Evolutionary conservation across 1,139 yeast species (phyloP).

Genomic region (Sugiyamaella pinicola): DNA sequence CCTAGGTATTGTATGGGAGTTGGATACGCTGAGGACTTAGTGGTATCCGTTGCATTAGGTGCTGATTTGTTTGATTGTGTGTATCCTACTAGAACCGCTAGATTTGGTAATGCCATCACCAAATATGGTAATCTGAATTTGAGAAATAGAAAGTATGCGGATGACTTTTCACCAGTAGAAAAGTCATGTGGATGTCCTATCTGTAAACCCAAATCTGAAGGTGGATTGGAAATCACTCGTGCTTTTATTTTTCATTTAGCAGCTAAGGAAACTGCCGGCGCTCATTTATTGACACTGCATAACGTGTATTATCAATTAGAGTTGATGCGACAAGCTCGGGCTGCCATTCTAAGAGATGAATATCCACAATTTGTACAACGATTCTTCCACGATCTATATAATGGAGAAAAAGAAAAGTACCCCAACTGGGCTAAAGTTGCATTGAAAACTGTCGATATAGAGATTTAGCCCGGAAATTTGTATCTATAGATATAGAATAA

Average conservation of each 20-base stretch:
- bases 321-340: constrained; percentile 46
- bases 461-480: constrained; percentile 26
- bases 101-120: constrained; percentile 51
- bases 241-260: constrained; percentile 45
- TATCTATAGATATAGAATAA: too few species aligned
- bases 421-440: constrained; percentile 50
- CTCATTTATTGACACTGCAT: constrained; percentile 48
- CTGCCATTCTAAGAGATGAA: constrained; percentile 45
- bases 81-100: constrained; percentile 50
- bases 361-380: constrained; percentile 44
- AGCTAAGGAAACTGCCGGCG: constrained; percentile 48
- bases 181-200: constrained; percentile 48
- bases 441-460: constrained; percentile 42
- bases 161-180: constrained; percentile 46
- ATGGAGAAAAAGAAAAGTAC: constrained; percentile 40
- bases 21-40: constrained; percentile 51
- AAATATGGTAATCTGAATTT: constrained; percentile 44
- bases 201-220: constrained; percentile 40
- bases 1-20: constrained; percentile 53
- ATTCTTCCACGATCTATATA: constrained; percentile 43
- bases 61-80: constrained; percentile 52
- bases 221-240: constrained; percentile 45
- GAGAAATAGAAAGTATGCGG: constrained; percentile 40
- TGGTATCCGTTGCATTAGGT: constrained; percentile 50
- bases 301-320: constrained; percentile 49